These are phyloP conservation scores for Paecilomyces fulvus DNA, from an alignment of 2,329 filamentous ascomycete species.

Conservation along the genomic window DNA sequence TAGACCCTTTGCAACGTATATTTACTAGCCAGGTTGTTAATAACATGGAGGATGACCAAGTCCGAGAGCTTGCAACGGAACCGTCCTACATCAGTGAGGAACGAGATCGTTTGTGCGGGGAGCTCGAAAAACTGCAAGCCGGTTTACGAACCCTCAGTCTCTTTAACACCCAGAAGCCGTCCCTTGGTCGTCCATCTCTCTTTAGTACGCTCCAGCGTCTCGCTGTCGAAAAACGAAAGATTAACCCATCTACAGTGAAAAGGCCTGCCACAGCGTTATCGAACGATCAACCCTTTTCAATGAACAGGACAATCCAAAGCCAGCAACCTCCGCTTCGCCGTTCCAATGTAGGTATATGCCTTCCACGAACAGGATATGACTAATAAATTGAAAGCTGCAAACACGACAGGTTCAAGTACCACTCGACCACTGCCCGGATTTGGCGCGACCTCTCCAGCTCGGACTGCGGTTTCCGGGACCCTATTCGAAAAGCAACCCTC, in stretches of 20 bases:
- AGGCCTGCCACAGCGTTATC: background rate
- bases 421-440: no score
- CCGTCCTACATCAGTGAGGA: background rate
- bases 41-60: background rate
- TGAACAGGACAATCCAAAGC: no score
- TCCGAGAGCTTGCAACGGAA: background rate
- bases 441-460: no score
- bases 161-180: background rate
- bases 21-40: constrained; percentile 13
- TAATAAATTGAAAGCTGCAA: no score
- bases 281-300: no score
- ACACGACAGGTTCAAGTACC: no score
- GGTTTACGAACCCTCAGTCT: background rate
- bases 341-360: no score
- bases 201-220: background rate
- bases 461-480: no score
- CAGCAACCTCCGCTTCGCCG: constrained; percentile 11
- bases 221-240: background rate
- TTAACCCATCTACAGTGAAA: background rate
- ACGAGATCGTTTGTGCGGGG: background rate
- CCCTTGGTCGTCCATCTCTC: background rate
- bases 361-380: no score
- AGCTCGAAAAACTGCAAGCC: background rate
- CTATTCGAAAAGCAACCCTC: no score
- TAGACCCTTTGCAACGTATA: constrained; percentile 34